Evolutionary conservation across 2,329 filamentous ascomycete species (phyloP), one percentile per base, ranked within the genome.

Genomic region (Plenodomus tracheiphilus): DNA sequence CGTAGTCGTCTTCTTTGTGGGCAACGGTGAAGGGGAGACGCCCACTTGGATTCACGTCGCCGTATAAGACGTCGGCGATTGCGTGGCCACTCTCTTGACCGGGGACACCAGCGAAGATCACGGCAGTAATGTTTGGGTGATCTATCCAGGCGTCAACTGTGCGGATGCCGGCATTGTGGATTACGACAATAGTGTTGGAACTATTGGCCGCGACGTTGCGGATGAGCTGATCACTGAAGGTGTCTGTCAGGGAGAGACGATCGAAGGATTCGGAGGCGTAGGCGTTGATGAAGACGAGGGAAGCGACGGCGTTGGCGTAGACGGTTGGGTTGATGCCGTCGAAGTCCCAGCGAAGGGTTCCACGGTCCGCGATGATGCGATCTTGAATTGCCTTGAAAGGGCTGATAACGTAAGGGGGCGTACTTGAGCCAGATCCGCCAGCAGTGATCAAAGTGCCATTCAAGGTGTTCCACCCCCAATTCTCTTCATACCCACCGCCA

Each of bases 21-120:
- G 87, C 89, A 80, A 90, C 88, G 1, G 89, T 93, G 70, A 93
- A 95, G 2, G 88, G 85, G 0, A 87, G 81, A 49, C 88, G 86
- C 17, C 83, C 91, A 15, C 81, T 82, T 0, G 89, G 89, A 70
- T 89, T 91, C 46, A 86, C 81, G 52, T 81, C 82, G 32, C 91
- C 90, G 69, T 91, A 95, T 4, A 96, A 82, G 10, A 95, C 79
- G 59, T 94, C 89, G 9, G 82, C 81, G 43, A 95, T 81, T 1
- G 87, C 81, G 65, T 91, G 87, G 44, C 91, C 90, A 15, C 85
- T 87, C 69, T 95, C 88, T 67, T 95, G 86, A 9, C 91, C 91
- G 0, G 89, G 89, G 10, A 91, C 73, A 58, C 88, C 88, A 15
- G 88, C 89, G 82, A 86, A 93, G 1, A 95, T 66, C 39, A 95